These are phyloP conservation scores for Cotoneaster glaucophyllus DNA, from an alignment of 306 rosid genomes.

Conservation along the genomic window DNA sequence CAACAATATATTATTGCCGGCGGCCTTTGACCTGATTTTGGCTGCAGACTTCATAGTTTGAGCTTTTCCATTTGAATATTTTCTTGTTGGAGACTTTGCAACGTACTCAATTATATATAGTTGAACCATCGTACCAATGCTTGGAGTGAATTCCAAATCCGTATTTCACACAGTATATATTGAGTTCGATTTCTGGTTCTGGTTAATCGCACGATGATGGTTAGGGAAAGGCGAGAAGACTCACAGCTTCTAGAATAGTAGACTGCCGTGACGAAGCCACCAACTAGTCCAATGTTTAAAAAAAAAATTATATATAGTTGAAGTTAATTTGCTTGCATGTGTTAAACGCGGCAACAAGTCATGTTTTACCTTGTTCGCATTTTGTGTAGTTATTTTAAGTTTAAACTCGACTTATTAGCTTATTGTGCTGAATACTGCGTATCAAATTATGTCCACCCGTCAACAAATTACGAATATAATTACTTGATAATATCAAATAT, in stretches of 20 bases:
- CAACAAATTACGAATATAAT: too few relatives aligned
- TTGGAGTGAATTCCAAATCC: too few relatives aligned
- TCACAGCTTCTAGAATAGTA: rapidly evolving
- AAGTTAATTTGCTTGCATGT: too few relatives aligned
- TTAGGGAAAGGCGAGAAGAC: rapidly evolving
- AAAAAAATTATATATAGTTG: too few relatives aligned
- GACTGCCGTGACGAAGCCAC: rapidly evolving
- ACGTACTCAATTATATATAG: neutral
- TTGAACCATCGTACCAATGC: too few relatives aligned
- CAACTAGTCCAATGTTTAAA: too few relatives aligned
- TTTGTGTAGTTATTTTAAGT: too few relatives aligned
- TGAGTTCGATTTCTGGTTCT: too few relatives aligned
- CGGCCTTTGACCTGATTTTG: neutral
- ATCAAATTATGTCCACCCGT: neutral
- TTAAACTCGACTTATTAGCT: neutral
- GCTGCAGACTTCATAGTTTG: neutral
- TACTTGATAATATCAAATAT: neutral
- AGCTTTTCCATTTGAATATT: neutral
- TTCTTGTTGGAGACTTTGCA: neutral
- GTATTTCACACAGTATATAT: rapidly evolving
- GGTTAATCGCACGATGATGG: rapidly evolving
- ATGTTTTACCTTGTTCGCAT: too few relatives aligned
- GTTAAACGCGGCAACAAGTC: too few relatives aligned
- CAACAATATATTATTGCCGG: neutral
- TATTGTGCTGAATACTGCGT: neutral